Percentiles rank a stretch among this genome's conserved stretches.
These are phyloP conservation scores for Sugiyamaella smithiae DNA, from an alignment of 805 yeast genomes.

Conservation along the genomic window DNA sequence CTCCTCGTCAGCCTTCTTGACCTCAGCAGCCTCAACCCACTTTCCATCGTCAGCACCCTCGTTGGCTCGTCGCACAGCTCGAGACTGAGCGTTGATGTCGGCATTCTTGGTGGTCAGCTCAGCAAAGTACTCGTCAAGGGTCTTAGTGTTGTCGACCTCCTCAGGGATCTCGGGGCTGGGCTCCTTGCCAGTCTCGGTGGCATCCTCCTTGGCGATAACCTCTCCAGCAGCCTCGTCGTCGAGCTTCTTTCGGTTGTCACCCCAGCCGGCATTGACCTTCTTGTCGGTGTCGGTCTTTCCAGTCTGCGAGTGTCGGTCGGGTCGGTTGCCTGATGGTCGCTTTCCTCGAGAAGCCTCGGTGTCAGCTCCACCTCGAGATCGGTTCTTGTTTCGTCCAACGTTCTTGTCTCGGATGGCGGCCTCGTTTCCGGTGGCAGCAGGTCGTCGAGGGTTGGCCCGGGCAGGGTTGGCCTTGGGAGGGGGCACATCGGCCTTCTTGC, in stretches of 20 bases:
- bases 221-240: slow-evolving; percentile 53
- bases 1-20: slow-evolving; percentile 62
- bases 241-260: slow-evolving; percentile 70
- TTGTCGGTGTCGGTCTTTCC: slow-evolving; percentile 82
- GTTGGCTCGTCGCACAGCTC: slow-evolving; percentile 45
- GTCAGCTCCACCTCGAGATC: slow-evolving; percentile 36
- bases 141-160: slow-evolving; percentile 53
- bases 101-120: slow-evolving; percentile 40
- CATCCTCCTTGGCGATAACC: slow-evolving; percentile 39
- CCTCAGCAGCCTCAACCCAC: slow-evolving; percentile 51
- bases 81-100: slow-evolving; percentile 27
- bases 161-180: slow-evolving; percentile 46
- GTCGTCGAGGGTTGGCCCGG: slow-evolving; percentile 57
- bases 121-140: slow-evolving; percentile 84
- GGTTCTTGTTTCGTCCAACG: slow-evolving; percentile 64
- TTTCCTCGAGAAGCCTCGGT: slow-evolving; percentile 46
- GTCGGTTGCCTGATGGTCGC: slow-evolving; percentile 46
- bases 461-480: slow-evolving; percentile 59
- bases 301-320: slow-evolving; percentile 84
- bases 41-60: slow-evolving; percentile 53
- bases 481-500: slow-evolving; percentile 76
- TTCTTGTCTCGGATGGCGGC: slow-evolving; percentile 74
- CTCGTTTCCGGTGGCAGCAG: slow-evolving; percentile 62
- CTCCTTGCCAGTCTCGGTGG: slow-evolving; percentile 38
- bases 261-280: slow-evolving; percentile 85